A percentile compares a stretch with the other conserved stretches of the same genome.
Evolutionary conservation across 2,329 filamentous ascomycete genomes (phyloP).

Genomic region (Colletotrichum zoysiae): DNA sequence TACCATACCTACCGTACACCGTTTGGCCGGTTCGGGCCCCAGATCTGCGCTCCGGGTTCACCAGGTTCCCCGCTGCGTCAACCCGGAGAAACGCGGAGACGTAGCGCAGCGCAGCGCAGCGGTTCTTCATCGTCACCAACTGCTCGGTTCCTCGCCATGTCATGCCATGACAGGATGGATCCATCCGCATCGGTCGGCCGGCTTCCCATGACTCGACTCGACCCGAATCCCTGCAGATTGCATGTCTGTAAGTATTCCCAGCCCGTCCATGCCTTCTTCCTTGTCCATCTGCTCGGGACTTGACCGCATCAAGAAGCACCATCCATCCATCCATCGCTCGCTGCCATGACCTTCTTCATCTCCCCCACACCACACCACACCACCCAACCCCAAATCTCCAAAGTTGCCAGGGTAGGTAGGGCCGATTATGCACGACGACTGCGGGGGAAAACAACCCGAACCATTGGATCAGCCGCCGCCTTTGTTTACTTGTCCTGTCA

Average conservation of each 20-base stretch:
- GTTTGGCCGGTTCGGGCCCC: background rate
- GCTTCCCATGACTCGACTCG: constrained; percentile 1
- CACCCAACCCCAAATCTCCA: constrained; percentile 35
- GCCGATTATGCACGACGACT: constrained; percentile 34
- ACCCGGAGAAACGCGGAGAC: constrained; percentile 17
- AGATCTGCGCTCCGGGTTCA: constrained; percentile 7
- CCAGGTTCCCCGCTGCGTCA: background rate
- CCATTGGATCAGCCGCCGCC: constrained; percentile 23
- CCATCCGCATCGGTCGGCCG: background rate
- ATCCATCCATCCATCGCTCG: background rate
- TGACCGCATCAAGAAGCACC: constrained; percentile 22
- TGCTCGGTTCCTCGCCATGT: too few species aligned
- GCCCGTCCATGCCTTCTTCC: too few species aligned
- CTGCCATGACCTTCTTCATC: background rate
- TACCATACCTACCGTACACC: too few species aligned
- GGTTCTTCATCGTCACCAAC: too few species aligned
- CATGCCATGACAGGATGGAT: too few species aligned
- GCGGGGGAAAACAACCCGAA: constrained; percentile 32
- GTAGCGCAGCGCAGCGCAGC: background rate
- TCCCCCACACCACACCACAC: constrained; percentile 25
- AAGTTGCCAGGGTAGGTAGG: constrained; percentile 19
- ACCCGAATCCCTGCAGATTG: too few species aligned
- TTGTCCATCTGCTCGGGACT: constrained; percentile 24
- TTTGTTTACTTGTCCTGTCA: background rate
- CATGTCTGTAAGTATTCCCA: background rate